phyloP scores from a whole-genome alignment of 352 stramenopile genomes.

The Thraustotheca clavata region DNA sequence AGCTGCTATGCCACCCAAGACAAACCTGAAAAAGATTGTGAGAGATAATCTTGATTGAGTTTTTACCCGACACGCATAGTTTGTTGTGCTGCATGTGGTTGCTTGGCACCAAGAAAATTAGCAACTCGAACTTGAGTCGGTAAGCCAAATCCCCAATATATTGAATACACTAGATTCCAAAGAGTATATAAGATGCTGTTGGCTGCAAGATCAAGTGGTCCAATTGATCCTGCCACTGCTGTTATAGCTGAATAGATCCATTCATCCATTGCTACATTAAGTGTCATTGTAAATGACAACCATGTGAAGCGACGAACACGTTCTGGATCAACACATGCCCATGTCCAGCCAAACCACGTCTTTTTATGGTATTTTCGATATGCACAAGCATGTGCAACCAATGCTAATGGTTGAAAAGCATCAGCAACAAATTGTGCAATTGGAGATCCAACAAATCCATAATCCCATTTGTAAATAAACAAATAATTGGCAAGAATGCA shows the following conservation, averaged over 20 bases:
- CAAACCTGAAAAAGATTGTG: constrained; percentile 5
- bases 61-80: constrained; percentile 17
- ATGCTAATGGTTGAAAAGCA: constrained; percentile 14
- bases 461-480: constrained; percentile 6
- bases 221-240: constrained; percentile 10
- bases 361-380: constrained; percentile 3
- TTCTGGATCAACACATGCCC: constrained; percentile 7
- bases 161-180: constrained; percentile 21
- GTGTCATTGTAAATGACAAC: constrained; percentile 19
- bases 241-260: constrained; percentile 21
- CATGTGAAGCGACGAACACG: constrained; percentile 12
- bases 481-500: constrained; percentile 18
- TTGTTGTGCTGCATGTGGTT: constrained; percentile 13
- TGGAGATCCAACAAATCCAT: constrained; percentile 17
- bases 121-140: constrained; percentile 23
- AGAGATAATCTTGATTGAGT: background rate
- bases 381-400: background rate
- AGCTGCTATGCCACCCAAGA: constrained; percentile 2
- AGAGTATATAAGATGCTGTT: constrained; percentile 33
- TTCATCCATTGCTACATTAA: constrained; percentile 21
- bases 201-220: constrained; percentile 45
- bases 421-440: constrained; percentile 16
- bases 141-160: constrained; percentile 25
- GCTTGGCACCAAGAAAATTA: constrained; percentile 25
- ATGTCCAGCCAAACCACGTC: constrained; percentile 21